Evolutionary conservation across 441 rosid genomes (phyloP).

Genomic region (Erysimum cheiri): DNA sequence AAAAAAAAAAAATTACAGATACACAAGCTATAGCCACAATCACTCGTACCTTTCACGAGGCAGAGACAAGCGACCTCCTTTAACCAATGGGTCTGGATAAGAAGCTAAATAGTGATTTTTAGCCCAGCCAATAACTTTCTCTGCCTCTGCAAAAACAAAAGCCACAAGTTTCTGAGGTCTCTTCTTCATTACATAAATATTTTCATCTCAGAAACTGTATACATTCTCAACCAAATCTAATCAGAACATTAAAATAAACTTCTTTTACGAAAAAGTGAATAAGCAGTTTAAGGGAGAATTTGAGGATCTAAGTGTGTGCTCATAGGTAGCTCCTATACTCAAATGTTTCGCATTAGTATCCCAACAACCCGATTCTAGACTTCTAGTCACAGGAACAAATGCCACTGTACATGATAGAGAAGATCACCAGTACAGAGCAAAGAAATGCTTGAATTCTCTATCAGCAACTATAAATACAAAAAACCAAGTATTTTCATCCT

Average conservation of each 20-base stretch:
- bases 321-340: conserved; percentile 10
- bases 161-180: conserved; percentile 26
- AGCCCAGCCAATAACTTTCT: conserved; percentile 95
- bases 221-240: conserved; percentile 15
- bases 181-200: conserved; percentile 6
- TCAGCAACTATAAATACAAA: conserved; percentile 22
- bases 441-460: conserved; percentile 21
- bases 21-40: conserved; percentile 26
- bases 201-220: conserved; percentile 12
- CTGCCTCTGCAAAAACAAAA: conserved; percentile 71
- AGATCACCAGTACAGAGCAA: neutral
- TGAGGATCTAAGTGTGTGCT: conserved; percentile 6
- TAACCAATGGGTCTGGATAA: conserved; percentile 65
- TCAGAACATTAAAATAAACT: neutral
- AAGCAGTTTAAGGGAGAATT: conserved; percentile 6
- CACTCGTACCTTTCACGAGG: conserved; percentile 78
- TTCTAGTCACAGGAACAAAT: neutral
- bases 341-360: conserved; percentile 7
- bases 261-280: neutral
- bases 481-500: conserved; percentile 23
- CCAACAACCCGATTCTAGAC: conserved; percentile 6
- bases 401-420: conserved; percentile 23
- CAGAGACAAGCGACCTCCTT: conserved; percentile 71
- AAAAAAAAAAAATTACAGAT: conserved; percentile 20
- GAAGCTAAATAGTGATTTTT: conserved; percentile 81